These are phyloP conservation scores for Melaleuca alternifolia DNA, from an alignment of 345 rosid species.

Conservation along the genomic window DNA sequence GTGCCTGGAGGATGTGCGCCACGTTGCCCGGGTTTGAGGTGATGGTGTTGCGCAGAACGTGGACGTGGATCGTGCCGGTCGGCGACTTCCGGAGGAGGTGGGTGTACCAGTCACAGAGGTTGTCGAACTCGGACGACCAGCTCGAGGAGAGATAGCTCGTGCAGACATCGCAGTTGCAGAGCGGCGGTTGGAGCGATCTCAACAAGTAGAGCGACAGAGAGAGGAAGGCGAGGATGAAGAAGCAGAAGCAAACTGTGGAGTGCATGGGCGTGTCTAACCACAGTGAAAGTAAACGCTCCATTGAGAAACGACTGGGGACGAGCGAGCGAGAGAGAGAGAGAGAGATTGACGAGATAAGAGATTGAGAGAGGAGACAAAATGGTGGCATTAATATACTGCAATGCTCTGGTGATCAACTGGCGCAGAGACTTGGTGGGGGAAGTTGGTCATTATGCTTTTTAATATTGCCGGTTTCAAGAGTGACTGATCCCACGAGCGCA, in stretches of 20 bases:
- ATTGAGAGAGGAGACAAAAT: background rate
- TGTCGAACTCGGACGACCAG: slow-evolving; percentile 26
- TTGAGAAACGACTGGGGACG: background rate
- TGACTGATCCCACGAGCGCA: background rate
- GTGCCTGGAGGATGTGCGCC: slow-evolving; percentile 51
- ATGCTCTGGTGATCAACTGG: background rate
- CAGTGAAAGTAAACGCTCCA: slow-evolving; percentile 7
- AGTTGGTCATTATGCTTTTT: background rate
- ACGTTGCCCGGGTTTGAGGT: slow-evolving; percentile 51
- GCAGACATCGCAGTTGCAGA: slow-evolving; percentile 32
- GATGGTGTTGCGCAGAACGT: slow-evolving; percentile 34
- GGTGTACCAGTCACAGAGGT: slow-evolving; percentile 39
- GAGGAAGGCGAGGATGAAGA: slow-evolving; percentile 19
- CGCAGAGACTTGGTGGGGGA: background rate
- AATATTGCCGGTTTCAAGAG: background rate
- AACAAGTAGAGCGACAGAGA: slow-evolving; percentile 11
- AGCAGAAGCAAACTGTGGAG: slow-evolving; percentile 6
- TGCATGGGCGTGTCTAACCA: slow-evolving; percentile 5
- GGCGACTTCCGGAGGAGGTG: slow-evolving; percentile 29
- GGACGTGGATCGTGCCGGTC: slow-evolving; percentile 30
- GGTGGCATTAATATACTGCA: background rate
- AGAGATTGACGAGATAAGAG: background rate
- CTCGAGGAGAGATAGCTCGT: slow-evolving; percentile 8
- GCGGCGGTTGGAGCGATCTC: slow-evolving; percentile 11
- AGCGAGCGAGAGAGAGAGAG: background rate